Conservation (phyloP, 2,329 filamentous ascomycete species). For the Helminthosporium solani region DNA sequence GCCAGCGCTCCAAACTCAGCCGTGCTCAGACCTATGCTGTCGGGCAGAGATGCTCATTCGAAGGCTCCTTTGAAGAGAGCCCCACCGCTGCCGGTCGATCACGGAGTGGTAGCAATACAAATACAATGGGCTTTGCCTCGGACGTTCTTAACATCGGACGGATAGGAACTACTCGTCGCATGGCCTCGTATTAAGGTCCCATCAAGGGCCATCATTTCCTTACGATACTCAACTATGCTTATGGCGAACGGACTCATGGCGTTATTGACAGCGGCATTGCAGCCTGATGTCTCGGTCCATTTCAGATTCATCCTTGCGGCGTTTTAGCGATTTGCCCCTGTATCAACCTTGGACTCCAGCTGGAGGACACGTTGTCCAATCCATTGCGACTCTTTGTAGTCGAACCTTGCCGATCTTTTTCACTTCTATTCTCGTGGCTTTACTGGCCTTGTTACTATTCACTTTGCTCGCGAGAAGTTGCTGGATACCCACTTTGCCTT, state of each 20-base stretch:
- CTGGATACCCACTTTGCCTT: conserved; percentile 31
- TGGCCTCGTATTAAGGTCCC: conserved; percentile 41
- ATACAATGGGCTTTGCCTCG: conserved; percentile 30
- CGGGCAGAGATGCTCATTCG: conserved; percentile 56
- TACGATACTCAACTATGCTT: conserved; percentile 32
- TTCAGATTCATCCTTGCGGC: conserved; percentile 31
- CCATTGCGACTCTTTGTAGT: conserved; percentile 20
- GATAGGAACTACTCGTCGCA: conserved; percentile 37
- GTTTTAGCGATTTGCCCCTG: conserved; percentile 38
- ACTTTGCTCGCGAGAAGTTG: conserved; percentile 25
- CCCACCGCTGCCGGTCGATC: conserved; percentile 51
- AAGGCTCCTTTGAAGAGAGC: conserved; percentile 60
- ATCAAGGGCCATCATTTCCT: conserved; percentile 27
- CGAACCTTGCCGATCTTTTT: conserved; percentile 26
- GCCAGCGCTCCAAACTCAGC: conserved; percentile 80
- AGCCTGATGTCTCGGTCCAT: conserved; percentile 37
- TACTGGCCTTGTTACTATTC: conserved; percentile 22
- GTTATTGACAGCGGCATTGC: conserved; percentile 38
- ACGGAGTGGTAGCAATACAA: conserved; percentile 33
- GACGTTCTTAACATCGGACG: conserved; percentile 35
- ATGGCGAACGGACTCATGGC: conserved; percentile 40
- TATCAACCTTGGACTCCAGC: conserved; percentile 24
- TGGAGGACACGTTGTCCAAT: conserved; percentile 20
- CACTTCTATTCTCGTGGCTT: conserved; percentile 35
- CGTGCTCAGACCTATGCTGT: conserved; percentile 95